Evolutionary conservation across 1,284 basidiomycete genomes (phyloP), one percentile per base, ranked within the genome.

Genomic region (Schizopora paradoxa): DNA sequence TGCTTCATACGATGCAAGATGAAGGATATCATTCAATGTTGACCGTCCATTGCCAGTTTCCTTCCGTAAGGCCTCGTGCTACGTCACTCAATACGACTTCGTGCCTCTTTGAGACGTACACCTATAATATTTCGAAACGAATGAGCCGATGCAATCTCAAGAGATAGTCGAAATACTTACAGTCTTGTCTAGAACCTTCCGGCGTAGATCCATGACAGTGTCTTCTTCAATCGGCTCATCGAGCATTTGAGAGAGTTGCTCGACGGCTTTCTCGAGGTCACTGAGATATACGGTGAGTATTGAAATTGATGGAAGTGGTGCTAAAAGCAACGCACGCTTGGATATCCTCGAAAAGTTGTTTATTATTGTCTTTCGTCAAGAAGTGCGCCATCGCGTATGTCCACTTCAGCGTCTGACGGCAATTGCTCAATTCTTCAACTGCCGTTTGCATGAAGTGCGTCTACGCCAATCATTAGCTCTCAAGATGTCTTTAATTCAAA

Each of bases 331-430:
- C 61, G n/a, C 48, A 67, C 65, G 62, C 62, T 62, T 85, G 82
- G 53, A 82, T 76, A 58, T 82, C 79, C 59, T 83, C 80, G 54
- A 84, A 83, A 34, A 85, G 69, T 55, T 78, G 69, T 23, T 82
- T 83, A 67, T 76, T 69, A 57, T 82, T 83, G 54, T 79, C 76
- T 40, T 70, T 64, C 44, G 66, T 68, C 14, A 85, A 64, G 53
- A 79, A 84, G 65, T 76, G 82, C 0, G 80, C 80, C 79, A 85
- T 82, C 16, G 74, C 76, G 58, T 84, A 85, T 5, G 78, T 79
- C 80, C 80, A 83, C 60, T 83, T 83, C 49, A 85, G 67, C 14
- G 79, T 79, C 52, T 73, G 71, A 29, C 82, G 69, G 52, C 79
- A 81, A 50, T 66, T 67, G 29, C 67, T 66, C 32, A 75, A 64